Conservation (phyloP, 352 stramenopile species). For the Pythium chondricola region DNA sequence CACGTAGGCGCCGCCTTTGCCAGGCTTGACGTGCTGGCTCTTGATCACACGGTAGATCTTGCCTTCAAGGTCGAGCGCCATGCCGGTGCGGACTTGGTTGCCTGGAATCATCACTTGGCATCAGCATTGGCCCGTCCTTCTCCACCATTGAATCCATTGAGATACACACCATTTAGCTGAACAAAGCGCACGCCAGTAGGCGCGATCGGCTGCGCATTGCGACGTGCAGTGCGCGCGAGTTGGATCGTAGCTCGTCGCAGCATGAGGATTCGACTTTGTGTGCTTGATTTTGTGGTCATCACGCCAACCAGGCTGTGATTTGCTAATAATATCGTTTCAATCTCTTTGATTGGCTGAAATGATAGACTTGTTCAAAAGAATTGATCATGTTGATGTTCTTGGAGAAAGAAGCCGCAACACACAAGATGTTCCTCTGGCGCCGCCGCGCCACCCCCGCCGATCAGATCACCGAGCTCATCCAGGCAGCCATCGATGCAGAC, state of each 20-base stretch:
- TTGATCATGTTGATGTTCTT: slow-evolving; percentile 14
- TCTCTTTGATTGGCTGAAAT: slow-evolving; percentile 18
- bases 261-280: slow-evolving; percentile 7
- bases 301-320: slow-evolving; percentile 1
- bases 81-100: slow-evolving; percentile 76
- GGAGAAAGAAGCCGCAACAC: not conserved
- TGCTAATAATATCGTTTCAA: slow-evolving; percentile 1
- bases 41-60: slow-evolving; percentile 83
- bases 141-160: too few species aligned
- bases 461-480: slow-evolving; percentile 39
- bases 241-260: slow-evolving; percentile 16
- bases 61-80: slow-evolving; percentile 78
- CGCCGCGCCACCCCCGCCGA: slow-evolving; percentile 26
- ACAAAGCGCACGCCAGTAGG: slow-evolving; percentile 37
- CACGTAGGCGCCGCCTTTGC: slow-evolving; percentile 79
- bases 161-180: slow-evolving; percentile 63
- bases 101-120: slow-evolving; percentile 34
- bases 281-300: slow-evolving; percentile 12
- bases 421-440: slow-evolving; percentile 41
- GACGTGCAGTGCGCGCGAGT: slow-evolving; percentile 9
- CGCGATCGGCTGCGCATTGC: slow-evolving; percentile 6
- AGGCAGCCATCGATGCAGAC: slow-evolving; percentile 53
- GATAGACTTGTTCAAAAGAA: not conserved
- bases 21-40: slow-evolving; percentile 80
- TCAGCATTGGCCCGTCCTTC: too few species aligned